Evolutionary conservation across 768 basidiomycete genomes (phyloP).

Genomic region (Mycena filopes): DNA sequence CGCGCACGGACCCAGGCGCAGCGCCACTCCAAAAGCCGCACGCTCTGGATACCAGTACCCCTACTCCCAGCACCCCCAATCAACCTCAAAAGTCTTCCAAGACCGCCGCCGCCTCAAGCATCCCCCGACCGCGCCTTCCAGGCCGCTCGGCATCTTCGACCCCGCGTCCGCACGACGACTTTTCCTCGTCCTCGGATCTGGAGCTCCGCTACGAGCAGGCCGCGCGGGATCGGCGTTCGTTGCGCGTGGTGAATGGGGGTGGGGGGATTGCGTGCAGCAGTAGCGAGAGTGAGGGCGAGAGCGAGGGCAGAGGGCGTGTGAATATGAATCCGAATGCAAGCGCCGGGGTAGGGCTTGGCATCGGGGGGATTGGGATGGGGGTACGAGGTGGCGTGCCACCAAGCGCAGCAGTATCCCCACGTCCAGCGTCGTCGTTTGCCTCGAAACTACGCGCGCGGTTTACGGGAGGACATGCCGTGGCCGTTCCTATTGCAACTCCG

Average conservation of each 20-base stretch:
- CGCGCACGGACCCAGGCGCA: slow-evolving; percentile 49
- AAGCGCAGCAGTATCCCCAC: slow-evolving; percentile 32
- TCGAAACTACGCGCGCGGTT: slow-evolving; percentile 27
- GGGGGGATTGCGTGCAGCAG: slow-evolving; percentile 12
- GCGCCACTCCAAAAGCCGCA: not conserved
- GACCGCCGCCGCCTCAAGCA: slow-evolving; percentile 38
- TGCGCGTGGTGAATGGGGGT: slow-evolving; percentile 30
- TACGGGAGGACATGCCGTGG: not conserved
- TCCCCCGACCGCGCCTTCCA: slow-evolving; percentile 46
- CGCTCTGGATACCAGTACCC: not conserved
- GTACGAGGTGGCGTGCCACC: not conserved
- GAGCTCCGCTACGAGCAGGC: slow-evolving; percentile 34
- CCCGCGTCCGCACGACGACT: slow-evolving; percentile 47
- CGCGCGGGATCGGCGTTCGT: slow-evolving; percentile 24
- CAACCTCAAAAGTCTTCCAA: not conserved
- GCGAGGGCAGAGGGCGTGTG: too few species aligned
- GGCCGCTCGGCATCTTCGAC: slow-evolving; percentile 37
- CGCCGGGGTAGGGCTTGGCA: slow-evolving; percentile 16
- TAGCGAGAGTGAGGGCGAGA: slow-evolving; percentile 32
- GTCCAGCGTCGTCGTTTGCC: slow-evolving; percentile 47
- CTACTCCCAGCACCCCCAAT: slow-evolving; percentile 17
- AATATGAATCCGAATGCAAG: not conserved
- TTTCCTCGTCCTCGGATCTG: slow-evolving; percentile 56
- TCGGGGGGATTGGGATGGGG: too few species aligned
- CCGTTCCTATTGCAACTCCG: not conserved